These are phyloP conservation scores for Polygonum aviculare DNA, from an alignment of 148 eudicot species.

Conservation along the genomic window DNA sequence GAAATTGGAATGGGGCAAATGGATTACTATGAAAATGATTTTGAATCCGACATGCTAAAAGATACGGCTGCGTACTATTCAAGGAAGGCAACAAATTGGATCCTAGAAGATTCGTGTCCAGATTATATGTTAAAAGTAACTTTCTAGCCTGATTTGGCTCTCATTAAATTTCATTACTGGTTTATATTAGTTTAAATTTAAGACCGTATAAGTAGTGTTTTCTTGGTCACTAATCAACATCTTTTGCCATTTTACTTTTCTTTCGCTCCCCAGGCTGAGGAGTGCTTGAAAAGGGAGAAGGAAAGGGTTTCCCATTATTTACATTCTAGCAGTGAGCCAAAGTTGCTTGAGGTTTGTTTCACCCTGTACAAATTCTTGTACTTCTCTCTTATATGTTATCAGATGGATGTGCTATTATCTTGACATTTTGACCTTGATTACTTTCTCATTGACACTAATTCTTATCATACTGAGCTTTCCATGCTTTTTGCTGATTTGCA, in stretches of 20 bases:
- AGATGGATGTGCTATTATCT: neutral
- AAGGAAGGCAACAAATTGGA: slow-evolving; percentile 21
- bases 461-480: neutral
- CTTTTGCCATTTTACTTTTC: neutral
- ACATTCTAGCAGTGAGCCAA: slow-evolving; percentile 80
- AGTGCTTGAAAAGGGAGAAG: slow-evolving; percentile 84
- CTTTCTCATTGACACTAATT: neutral
- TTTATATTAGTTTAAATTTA: neutral
- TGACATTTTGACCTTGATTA: neutral
- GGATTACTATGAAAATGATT: slow-evolving; percentile 19
- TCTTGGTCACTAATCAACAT: neutral
- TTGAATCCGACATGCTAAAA: slow-evolving; percentile 19
- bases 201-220: neutral
- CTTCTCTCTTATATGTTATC: neutral
- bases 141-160: neutral
- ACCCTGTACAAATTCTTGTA: neutral
- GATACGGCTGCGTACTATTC: slow-evolving; percentile 22
- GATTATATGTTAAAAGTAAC: slow-evolving; percentile 21
- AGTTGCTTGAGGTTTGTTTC: slow-evolving; percentile 70
- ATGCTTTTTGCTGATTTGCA: neutral
- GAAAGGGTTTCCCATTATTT: slow-evolving; percentile 80
- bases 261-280: slow-evolving; percentile 56
- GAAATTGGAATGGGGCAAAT: slow-evolving; percentile 15
- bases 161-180: neutral
- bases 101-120: slow-evolving; percentile 13